Percentiles rank a stretch among this genome's conserved stretches.
Conservation (phyloP, 2,329 filamentous ascomycete genomes). For the Penicillium sclerotiorum region DNA sequence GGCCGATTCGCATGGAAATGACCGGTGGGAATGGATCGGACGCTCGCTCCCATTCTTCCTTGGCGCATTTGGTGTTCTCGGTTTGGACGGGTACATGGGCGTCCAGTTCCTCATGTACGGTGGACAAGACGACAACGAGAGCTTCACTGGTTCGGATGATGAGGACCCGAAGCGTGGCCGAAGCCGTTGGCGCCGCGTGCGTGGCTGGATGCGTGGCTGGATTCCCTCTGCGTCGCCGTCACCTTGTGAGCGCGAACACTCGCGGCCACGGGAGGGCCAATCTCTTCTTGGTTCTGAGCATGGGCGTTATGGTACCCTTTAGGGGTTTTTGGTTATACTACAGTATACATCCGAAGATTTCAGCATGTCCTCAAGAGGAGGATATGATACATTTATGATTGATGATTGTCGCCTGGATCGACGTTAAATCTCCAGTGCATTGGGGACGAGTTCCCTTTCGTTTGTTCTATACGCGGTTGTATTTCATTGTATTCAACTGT, state of each 20-base stretch:
- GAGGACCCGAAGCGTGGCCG: conserved; percentile 39
- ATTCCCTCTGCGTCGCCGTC: conserved; percentile 54
- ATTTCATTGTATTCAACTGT: no score
- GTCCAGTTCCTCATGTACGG: conserved; percentile 66
- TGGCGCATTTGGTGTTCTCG: conserved; percentile 65
- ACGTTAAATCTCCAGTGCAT: no score
- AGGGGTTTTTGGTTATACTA: not conserved
- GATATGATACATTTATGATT: conserved; percentile 12
- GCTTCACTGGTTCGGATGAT: conserved; percentile 36
- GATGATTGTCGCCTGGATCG: conserved; percentile 7
- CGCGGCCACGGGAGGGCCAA: conserved; percentile 29
- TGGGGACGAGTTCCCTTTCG: no score
- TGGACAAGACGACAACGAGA: conserved; percentile 47
- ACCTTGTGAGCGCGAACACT: conserved; percentile 24
- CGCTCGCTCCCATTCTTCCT: conserved; percentile 66
- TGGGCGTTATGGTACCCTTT: conserved; percentile 40
- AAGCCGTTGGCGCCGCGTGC: conserved; percentile 59
- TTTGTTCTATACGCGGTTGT: no score
- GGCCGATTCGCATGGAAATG: conserved; percentile 59
- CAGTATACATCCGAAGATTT: not conserved
- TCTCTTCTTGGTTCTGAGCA: conserved; percentile 32
- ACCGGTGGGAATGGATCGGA: conserved; percentile 58
- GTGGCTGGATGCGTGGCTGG: conserved; percentile 69
- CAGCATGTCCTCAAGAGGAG: no score
- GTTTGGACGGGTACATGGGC: conserved; percentile 64